Conservation (phyloP, 225 moss, liverwort and hornwort genomes). For the Climacium dendroides region DNA sequence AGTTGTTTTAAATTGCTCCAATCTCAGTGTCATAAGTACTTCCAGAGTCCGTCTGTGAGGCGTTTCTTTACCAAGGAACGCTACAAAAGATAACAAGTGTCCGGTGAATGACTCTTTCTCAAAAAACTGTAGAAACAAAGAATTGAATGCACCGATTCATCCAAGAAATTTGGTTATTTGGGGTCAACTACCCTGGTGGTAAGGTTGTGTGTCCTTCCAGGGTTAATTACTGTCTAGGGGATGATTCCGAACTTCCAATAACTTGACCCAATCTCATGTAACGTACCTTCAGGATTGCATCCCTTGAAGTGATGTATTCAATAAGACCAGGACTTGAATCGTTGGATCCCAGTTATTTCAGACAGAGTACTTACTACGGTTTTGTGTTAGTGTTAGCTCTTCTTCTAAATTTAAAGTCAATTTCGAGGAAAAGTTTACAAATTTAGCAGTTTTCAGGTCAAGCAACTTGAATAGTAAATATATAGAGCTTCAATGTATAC, state of each 20-base stretch:
- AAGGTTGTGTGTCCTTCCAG: not conserved
- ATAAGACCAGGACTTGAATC: not conserved
- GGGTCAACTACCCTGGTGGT: not conserved
- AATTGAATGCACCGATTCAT: not conserved
- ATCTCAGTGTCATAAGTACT: not conserved
- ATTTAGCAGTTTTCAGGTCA: not conserved
- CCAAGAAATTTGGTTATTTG: not conserved
- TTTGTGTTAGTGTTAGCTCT: not conserved
- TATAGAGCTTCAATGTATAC: not conserved
- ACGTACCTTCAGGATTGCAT: not conserved
- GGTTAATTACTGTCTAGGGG: not conserved
- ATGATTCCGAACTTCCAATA: not conserved
- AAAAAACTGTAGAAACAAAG: not conserved
- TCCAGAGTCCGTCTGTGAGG: not conserved
- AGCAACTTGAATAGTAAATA: not conserved
- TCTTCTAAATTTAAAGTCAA: not conserved
- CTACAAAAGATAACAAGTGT: not conserved
- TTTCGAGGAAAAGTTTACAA: not conserved
- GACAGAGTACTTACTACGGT: not conserved
- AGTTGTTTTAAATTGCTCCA: not conserved
- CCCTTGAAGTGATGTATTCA: not conserved
- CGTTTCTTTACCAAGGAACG: not conserved
- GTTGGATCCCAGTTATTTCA: not conserved
- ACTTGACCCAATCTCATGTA: not conserved
- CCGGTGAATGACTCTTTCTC: not conserved